phyloP scores from a whole-genome alignment of 495 filamentous ascomycete species.

The Trichoderma erinaceum region DNA sequence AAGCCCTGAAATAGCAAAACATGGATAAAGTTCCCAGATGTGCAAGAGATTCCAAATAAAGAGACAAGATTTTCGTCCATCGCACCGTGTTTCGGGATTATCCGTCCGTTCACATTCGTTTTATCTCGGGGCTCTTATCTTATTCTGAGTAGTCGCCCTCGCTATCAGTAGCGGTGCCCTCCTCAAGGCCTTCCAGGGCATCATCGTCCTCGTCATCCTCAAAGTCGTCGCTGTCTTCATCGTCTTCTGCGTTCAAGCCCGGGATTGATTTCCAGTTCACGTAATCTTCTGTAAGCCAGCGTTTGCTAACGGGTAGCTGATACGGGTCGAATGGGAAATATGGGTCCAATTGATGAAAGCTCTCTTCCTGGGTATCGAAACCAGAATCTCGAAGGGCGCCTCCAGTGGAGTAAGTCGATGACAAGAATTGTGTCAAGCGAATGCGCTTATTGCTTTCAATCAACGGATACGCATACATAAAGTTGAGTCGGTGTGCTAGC shows the following conservation, averaged over 20 bases:
- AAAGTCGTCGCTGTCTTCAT: conserved; percentile 45
- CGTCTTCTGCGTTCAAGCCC: conserved; percentile 50
- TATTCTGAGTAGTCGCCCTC: conserved; percentile 32
- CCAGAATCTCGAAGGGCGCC: conserved; percentile 58
- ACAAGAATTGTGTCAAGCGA: conserved; percentile 57
- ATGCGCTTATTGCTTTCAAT: conserved; percentile 86
- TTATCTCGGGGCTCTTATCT: conserved; percentile 4
- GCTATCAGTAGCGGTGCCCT: conserved; percentile 45
- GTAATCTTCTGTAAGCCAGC: conserved; percentile 83
- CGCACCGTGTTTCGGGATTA: neutral
- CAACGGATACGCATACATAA: conserved; percentile 80
- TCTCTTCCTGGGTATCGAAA: conserved; percentile 55
- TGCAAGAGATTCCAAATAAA: conserved; percentile 9
- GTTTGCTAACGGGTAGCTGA: conserved; percentile 71
- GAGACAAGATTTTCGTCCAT: neutral
- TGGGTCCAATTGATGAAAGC: conserved; percentile 72
- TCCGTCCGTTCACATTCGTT: neutral
- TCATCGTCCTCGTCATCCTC: conserved; percentile 42
- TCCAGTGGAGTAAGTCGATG: conserved; percentile 38
- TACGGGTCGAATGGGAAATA: conserved; percentile 99
- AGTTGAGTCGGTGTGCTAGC: conserved; percentile 71
- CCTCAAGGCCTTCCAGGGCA: conserved; percentile 45
- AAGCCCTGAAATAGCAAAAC: neutral
- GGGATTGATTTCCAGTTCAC: conserved; percentile 74
- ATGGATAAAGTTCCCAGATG: neutral